Evolutionary conservation across 2,329 filamentous ascomycete genomes (phyloP).

Genomic region (Colletotrichum sp.): DNA sequence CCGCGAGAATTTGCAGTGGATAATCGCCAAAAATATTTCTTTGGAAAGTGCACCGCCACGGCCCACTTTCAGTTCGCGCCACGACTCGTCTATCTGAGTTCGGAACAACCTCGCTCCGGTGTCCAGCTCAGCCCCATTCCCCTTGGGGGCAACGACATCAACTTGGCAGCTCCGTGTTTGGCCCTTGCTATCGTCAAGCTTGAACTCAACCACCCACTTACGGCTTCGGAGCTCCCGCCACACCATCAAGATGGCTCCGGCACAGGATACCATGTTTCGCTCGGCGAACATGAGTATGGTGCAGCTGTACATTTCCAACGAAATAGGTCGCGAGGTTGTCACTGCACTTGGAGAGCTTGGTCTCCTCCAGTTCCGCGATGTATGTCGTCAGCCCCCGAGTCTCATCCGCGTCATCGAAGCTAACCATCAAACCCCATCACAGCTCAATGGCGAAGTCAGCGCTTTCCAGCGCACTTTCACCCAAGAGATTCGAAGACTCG

Average conservation of each 20-base stretch:
- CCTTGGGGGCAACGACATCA: constrained; percentile 24
- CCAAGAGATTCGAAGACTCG: constrained; percentile 93
- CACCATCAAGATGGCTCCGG: constrained; percentile 60
- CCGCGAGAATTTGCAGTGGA: not conserved
- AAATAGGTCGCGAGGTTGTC: constrained; percentile 97
- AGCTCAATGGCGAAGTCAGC: constrained; percentile 92
- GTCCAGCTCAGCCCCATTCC: not conserved
- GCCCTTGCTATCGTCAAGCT: constrained; percentile 20
- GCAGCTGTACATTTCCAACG: constrained; percentile 98
- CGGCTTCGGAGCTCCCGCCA: constrained; percentile 24
- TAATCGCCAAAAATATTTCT: constrained; percentile 13
- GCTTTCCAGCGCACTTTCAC: constrained; percentile 98
- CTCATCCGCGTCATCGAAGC: constrained; percentile 14
- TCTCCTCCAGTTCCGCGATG: constrained; percentile 96
- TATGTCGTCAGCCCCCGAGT: constrained; percentile 52
- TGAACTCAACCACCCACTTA: constrained; percentile 7
- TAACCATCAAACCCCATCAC: constrained; percentile 23
- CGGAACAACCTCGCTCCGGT: not conserved
- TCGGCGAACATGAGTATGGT: constrained; percentile 99
- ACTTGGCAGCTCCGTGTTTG: constrained; percentile 21
- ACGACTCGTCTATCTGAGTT: not conserved
- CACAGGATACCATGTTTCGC: constrained; percentile 95
- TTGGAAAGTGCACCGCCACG: constrained; percentile 2
- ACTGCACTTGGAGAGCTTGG: constrained; percentile 96
- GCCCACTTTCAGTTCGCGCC: not conserved